A percentile compares a stretch with the other conserved stretches of the same genome.
Conservation (phyloP, 1,284 basidiomycete genomes). For the Filobasidium uniguttulatum region DNA sequence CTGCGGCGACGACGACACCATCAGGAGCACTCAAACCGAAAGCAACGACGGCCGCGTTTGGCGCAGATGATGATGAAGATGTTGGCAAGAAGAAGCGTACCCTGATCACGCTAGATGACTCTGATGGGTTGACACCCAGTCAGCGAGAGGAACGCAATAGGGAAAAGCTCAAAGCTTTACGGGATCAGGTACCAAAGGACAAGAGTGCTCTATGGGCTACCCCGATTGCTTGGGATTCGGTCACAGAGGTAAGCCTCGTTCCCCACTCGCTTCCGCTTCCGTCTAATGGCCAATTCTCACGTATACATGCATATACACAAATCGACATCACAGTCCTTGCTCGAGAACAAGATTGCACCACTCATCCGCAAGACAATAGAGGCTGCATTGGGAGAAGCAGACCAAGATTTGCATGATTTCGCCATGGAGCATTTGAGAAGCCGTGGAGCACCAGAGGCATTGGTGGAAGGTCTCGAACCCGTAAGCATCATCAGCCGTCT, state of each 20-base stretch:
- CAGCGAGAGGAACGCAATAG: conserved; percentile 49
- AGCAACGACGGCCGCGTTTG: conserved; percentile 46
- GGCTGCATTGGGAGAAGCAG: conserved; percentile 70
- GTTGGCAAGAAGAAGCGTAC: conserved; percentile 62
- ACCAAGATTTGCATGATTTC: conserved; percentile 70
- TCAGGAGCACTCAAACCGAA: conserved; percentile 42
- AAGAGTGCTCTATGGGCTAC: conserved; percentile 60
- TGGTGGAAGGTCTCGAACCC: conserved; percentile 72
- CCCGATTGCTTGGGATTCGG: conserved; percentile 71
- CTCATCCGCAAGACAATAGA: conserved; percentile 63
- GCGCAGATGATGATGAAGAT: conserved; percentile 62
- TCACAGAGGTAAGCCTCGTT: conserved; percentile 53
- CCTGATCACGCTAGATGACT: conserved; percentile 73
- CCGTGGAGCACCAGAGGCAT: conserved; percentile 61
- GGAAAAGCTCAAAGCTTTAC: conserved; percentile 62
- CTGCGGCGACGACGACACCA: conserved; percentile 30
- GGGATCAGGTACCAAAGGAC: conserved; percentile 51
- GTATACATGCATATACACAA: conserved; percentile 46
- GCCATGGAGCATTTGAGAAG: conserved; percentile 75
- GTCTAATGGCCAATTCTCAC: conserved; percentile 69
- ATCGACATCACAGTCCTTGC: conserved; percentile 44
- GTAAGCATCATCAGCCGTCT: conserved; percentile 43
- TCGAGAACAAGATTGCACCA: conserved; percentile 67
- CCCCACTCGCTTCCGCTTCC: not conserved
- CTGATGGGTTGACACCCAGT: conserved; percentile 21